Conservation (phyloP, 768 basidiomycete genomes). For the Antrodiella citrinella region DNA sequence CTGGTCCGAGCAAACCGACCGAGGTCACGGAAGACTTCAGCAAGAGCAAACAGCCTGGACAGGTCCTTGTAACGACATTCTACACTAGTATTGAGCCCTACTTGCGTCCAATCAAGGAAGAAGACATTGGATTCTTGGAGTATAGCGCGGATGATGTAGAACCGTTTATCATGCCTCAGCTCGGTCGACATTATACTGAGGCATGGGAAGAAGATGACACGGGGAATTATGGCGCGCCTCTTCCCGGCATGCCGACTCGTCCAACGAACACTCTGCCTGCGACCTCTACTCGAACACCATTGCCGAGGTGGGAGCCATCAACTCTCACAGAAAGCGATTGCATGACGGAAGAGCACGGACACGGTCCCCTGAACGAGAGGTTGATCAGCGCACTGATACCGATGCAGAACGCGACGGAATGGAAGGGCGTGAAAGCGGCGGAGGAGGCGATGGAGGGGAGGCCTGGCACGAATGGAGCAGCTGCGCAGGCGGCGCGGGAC, state of each 20-base stretch:
- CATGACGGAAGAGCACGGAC: slow-evolving; percentile 65
- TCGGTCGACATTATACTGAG: slow-evolving; percentile 84
- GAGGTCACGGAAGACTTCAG: slow-evolving; percentile 89
- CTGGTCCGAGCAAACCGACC: slow-evolving; percentile 78
- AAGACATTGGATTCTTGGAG: slow-evolving; percentile 91
- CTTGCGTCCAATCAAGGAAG: slow-evolving; percentile 83
- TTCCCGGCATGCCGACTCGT: slow-evolving; percentile 21
- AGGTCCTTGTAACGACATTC: slow-evolving; percentile 67
- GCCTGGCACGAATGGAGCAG: slow-evolving; percentile 60
- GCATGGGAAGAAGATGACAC: slow-evolving; percentile 92
- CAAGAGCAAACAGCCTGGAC: slow-evolving; percentile 67
- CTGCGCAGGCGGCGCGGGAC: slow-evolving; percentile 69
- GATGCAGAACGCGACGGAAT: slow-evolving; percentile 49
- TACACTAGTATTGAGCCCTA: slow-evolving; percentile 87
- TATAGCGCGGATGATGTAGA: slow-evolving; percentile 88
- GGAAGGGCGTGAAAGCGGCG: slow-evolving; percentile 76
- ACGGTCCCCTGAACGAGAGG: slow-evolving; percentile 84
- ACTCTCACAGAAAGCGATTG: slow-evolving; percentile 69
- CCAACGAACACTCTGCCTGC: slow-evolving; percentile 11
- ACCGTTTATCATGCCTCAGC: slow-evolving; percentile 76
- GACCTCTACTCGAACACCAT: slow-evolving; percentile 35
- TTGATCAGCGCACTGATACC: slow-evolving; percentile 69
- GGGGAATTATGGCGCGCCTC: slow-evolving; percentile 33
- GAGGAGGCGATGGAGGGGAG: slow-evolving; percentile 82
- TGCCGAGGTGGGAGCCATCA: slow-evolving; percentile 78